Evolutionary conservation across 257 asterid species (phyloP), one percentile per base, ranked within the genome.

Genomic region (Lithospermum erythrorhizon): DNA sequence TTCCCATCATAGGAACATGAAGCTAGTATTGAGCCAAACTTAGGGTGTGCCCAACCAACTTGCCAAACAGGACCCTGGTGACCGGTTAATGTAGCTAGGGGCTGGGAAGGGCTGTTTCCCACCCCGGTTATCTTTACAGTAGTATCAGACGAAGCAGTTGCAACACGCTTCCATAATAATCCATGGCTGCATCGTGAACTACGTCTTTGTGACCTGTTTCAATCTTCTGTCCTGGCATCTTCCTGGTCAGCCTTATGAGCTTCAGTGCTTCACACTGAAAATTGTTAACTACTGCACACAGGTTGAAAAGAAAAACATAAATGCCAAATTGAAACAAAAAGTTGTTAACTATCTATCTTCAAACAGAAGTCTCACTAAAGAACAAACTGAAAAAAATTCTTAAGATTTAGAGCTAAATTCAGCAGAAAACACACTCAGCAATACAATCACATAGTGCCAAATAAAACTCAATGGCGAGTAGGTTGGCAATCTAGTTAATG

Each of bases 41-140:
- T 91, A 59, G 95, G 98, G 77, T 88, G 96, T 19, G 95, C 96
- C 98, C 95, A 91, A 15, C 82, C 72, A 47, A 86, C 89, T 75
- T 91, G 94, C 98, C 98, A 91, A 51, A 91, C 95, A 17, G 98
- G 96, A 53, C 95, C 95, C 61, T 77, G 87, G 68, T 91, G 98
- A 24, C 95, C 95, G 18, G 59, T 82, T 78, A 88, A 61, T 56
- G 96, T 88, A 6, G 95, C 88, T 4, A 91, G 89, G 61, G 78
- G 95, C 79, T 88, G 96, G 0, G 95, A 83, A 54, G 88, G 65
- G 70, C 79, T 90, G 77, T 71, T 82, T 65, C 82, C 62, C 29
- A 88, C 87, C 5, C 94, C 94, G 21, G 71, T 83, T 65, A 91
- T 79, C 71, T 83, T 88, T 61, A 91, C 73, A 20, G 93, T 83